Percentiles rank a stretch among this genome's conserved stretches.
Evolutionary conservation across 805 yeast species (phyloP).

Genomic region (Teunomyces aglyptinius): DNA sequence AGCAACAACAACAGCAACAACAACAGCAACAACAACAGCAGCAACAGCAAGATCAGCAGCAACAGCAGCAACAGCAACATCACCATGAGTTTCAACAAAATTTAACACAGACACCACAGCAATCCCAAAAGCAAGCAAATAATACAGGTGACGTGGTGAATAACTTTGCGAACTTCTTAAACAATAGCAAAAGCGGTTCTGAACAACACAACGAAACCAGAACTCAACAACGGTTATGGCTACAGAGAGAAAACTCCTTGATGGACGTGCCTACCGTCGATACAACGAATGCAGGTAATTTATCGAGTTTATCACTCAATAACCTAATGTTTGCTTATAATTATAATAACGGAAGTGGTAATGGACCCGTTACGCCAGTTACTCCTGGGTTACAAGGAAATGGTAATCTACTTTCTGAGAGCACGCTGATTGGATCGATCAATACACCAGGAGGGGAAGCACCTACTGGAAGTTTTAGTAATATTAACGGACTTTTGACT

Average conservation of each 20-base stretch:
- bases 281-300: slow-evolving; percentile 28
- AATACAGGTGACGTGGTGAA: slow-evolving; percentile 19
- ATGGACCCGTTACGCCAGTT: background rate
- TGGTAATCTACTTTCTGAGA: background rate
- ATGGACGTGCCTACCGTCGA: slow-evolving; percentile 50
- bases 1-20: slow-evolving; percentile 7
- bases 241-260: slow-evolving; percentile 72
- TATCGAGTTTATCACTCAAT: slow-evolving; percentile 39
- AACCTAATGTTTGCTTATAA: slow-evolving; percentile 37
- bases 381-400: background rate
- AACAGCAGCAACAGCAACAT: slow-evolving; percentile 6
- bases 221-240: slow-evolving; percentile 82
- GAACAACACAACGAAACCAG: slow-evolving; percentile 48
- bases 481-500: slow-evolving; percentile 26
- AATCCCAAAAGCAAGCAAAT: slow-evolving; percentile 12
- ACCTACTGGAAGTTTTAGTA: slow-evolving; percentile 12
- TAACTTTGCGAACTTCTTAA: slow-evolving; percentile 31
- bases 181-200: slow-evolving; percentile 9
- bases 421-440: background rate
- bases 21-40: slow-evolving; percentile 14
- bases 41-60: slow-evolving; percentile 1
- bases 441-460: slow-evolving; percentile 3
- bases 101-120: background rate
- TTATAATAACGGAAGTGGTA: slow-evolving; percentile 13
- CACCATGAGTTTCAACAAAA: background rate